phyloP scores from a whole-genome alignment of 2,329 filamentous ascomycete genomes.

The Paraconiothyrium brasiliense region DNA sequence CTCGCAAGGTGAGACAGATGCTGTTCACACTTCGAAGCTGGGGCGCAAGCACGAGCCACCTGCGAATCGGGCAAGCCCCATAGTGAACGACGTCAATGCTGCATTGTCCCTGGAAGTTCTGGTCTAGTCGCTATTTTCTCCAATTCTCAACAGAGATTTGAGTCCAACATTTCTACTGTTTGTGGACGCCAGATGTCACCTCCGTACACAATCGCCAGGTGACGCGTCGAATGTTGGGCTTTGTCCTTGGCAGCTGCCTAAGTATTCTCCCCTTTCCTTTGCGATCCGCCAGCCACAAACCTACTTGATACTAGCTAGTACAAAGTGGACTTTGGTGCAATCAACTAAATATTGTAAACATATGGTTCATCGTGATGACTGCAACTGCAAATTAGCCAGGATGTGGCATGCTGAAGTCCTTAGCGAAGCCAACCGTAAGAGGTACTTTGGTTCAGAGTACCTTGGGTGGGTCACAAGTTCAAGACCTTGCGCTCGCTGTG shows the following conservation, averaged over 20 bases:
- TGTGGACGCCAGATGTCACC: neutral
- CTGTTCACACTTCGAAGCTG: slow-evolving; percentile 20
- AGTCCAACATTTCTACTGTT: neutral
- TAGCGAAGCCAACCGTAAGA: no score
- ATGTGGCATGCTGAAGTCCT: no score
- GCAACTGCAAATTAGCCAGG: no score
- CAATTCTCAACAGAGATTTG: neutral
- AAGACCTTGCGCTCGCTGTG: no score
- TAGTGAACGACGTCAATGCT: slow-evolving; percentile 21
- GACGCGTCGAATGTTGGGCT: neutral
- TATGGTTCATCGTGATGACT: no score
- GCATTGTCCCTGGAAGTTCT: slow-evolving; percentile 19
- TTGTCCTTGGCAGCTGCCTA: neutral
- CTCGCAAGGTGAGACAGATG: slow-evolving; percentile 24
- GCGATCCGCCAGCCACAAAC: neutral
- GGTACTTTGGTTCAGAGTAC: no score
- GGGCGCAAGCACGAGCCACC: slow-evolving; percentile 28
- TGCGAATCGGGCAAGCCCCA: slow-evolving; percentile 15
- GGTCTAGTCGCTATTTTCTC: slow-evolving; percentile 1
- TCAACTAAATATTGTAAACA: no score
- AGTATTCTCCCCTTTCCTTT: neutral
- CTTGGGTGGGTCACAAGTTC: no score
- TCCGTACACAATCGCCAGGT: neutral
- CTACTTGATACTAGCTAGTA: no score
- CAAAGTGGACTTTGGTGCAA: no score